These are phyloP conservation scores for Colletotrichum sp. DNA, from an alignment of 2,329 filamentous ascomycete species.

Conservation along the genomic window DNA sequence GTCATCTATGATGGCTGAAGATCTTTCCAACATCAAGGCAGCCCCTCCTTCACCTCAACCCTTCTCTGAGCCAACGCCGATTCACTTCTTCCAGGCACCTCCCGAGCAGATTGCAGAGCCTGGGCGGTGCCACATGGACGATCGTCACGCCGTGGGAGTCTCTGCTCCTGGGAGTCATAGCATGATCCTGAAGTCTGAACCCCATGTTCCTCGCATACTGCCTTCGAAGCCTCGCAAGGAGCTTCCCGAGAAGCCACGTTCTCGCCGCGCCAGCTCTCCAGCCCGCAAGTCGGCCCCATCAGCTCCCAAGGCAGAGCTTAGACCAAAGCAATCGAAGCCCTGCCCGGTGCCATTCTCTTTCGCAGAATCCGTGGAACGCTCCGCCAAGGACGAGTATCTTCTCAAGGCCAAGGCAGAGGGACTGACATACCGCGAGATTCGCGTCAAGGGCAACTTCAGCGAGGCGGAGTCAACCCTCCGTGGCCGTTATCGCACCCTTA, in stretches of 20 bases:
- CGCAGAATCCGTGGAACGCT: background rate
- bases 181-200: background rate
- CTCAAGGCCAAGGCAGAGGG: constrained; percentile 59
- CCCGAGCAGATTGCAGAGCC: background rate
- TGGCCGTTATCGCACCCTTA: constrained; percentile 70
- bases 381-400: constrained; percentile 52
- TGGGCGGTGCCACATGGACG: background rate
- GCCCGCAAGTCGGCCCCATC: background rate
- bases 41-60: background rate
- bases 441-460: constrained; percentile 54
- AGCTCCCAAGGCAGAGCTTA: background rate
- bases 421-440: constrained; percentile 71
- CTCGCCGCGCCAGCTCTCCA: background rate
- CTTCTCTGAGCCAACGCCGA: constrained; percentile 7
- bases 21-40: background rate
- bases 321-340: constrained; percentile 3
- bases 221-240: constrained; percentile 6
- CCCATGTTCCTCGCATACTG: background rate
- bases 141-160: background rate
- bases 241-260: constrained; percentile 12
- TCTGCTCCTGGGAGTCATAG: background rate
- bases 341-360: background rate
- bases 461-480: constrained; percentile 77
- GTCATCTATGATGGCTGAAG: constrained; percentile 1
- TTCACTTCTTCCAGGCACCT: background rate